Percentiles rank a stretch among this genome's conserved stretches.
Conservation (phyloP, 2,329 filamentous ascomycete species). For the Talaromyces albobiverticillius region DNA sequence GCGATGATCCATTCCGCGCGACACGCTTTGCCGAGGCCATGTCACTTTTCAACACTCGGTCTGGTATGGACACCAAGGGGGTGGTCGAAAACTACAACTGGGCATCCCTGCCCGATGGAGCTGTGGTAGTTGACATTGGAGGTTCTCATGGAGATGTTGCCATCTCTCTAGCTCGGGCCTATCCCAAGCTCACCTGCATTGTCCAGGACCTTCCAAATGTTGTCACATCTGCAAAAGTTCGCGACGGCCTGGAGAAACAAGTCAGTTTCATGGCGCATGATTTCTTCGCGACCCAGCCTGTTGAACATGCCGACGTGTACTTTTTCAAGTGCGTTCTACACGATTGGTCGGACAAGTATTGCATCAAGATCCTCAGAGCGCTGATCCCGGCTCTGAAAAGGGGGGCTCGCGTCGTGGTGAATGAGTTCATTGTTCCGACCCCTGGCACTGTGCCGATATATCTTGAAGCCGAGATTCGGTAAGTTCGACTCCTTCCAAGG, state of each 20-base stretch:
- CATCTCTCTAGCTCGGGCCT: conserved; percentile 51
- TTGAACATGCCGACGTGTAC: conserved; percentile 22
- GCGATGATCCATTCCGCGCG: conserved; percentile 4
- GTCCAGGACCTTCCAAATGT: conserved; percentile 49
- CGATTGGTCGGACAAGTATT: conserved; percentile 23
- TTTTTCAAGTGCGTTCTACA: conserved; percentile 24
- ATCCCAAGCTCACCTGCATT: conserved; percentile 52
- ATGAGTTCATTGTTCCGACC: conserved; percentile 25
- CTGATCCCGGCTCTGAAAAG: conserved; percentile 21
- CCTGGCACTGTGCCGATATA: conserved; percentile 16
- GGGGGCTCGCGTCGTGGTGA: conserved; percentile 20
- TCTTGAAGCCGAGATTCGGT: conserved; percentile 1
- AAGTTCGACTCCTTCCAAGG: too few species aligned
- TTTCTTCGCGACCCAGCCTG: conserved; percentile 22
- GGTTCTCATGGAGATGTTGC: conserved; percentile 58
- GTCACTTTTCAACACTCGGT: conserved; percentile 1
- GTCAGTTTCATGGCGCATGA: conserved; percentile 23
- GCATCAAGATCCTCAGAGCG: conserved; percentile 19
- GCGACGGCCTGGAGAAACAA: conserved; percentile 4
- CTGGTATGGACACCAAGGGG: neutral
- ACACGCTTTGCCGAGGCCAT: conserved; percentile 13
- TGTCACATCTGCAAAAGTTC: conserved; percentile 17
- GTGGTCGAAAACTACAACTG: conserved; percentile 7
- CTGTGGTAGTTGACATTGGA: conserved; percentile 31
- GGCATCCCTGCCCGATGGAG: neutral